Evolutionary conservation across 768 basidiomycete genomes (phyloP).

Genomic region (Calocera cornea): DNA sequence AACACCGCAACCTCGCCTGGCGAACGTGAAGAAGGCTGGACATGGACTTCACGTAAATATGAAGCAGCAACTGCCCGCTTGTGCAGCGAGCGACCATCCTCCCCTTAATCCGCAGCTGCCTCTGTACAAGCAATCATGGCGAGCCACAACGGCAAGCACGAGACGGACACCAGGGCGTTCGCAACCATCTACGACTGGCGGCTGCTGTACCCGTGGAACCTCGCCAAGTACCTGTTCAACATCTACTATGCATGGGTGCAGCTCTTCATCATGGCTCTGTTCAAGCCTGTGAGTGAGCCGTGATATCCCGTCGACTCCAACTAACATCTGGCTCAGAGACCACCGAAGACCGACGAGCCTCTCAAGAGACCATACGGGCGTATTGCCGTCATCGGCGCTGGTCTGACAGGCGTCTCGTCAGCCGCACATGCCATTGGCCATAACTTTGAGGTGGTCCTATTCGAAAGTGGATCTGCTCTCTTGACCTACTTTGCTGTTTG

Average conservation of each 20-base stretch:
- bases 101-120: background rate
- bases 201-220: background rate
- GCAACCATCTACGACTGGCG: background rate
- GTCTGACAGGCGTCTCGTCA: constrained; percentile 40
- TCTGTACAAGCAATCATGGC: background rate
- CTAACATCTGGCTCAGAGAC: too few relatives aligned
- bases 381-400: constrained; percentile 40
- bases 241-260: constrained; percentile 28
- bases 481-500: background rate
- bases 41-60: too few relatives aligned
- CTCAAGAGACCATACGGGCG: constrained; percentile 28
- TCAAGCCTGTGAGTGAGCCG: constrained; percentile 26
- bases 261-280: constrained; percentile 27
- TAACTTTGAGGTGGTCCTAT: constrained; percentile 41
- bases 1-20: background rate
- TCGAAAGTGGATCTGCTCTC: constrained; percentile 24
- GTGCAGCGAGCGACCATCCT: too few relatives aligned
- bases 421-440: constrained; percentile 37
- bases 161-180: background rate
- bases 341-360: constrained; percentile 16
- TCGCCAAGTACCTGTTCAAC: constrained; percentile 11
- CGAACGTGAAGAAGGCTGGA: too few relatives aligned
- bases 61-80: too few relatives aligned
- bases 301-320: too few relatives aligned
- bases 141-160: background rate